Percentiles rank a stretch among this genome's conserved stretches.
Evolutionary conservation across 306 rosid genomes (phyloP).

Genomic region (Trifolium fragiferum): DNA sequence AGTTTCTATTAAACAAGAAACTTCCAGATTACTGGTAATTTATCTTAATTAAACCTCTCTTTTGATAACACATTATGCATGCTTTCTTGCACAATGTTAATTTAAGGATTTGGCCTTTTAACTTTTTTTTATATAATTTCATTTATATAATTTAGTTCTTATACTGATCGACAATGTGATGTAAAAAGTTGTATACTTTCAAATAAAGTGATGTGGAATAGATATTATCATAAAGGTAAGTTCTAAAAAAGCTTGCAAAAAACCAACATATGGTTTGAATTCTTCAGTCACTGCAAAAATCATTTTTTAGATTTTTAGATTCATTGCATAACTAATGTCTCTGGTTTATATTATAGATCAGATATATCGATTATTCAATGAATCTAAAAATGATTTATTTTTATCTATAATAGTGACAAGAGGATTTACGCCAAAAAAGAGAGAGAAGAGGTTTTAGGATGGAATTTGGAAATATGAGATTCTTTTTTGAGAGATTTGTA

Average conservation of each 20-base stretch:
- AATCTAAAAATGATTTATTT: too few species aligned
- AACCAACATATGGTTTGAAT: too few species aligned
- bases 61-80: not conserved
- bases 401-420: not conserved
- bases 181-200: not conserved
- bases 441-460: not conserved
- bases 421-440: not conserved
- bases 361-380: too few species aligned
- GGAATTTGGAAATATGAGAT: not conserved
- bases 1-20: slow-evolving; percentile 87
- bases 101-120: too few species aligned
- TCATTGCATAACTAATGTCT: too few species aligned
- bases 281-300: too few species aligned
- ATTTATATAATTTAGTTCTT: not conserved
- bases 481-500: not conserved
- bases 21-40: slow-evolving; percentile 86
- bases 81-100: not conserved
- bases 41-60: not conserved
- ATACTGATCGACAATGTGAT: too few species aligned
- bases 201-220: not conserved
- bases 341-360: too few species aligned
- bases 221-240: too few species aligned
- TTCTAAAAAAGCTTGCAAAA: not conserved
- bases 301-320: too few species aligned
- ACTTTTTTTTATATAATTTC: too few species aligned